Evolutionary conservation across 129 eudicot species (phyloP).

Genomic region (Sambucus nigra): DNA sequence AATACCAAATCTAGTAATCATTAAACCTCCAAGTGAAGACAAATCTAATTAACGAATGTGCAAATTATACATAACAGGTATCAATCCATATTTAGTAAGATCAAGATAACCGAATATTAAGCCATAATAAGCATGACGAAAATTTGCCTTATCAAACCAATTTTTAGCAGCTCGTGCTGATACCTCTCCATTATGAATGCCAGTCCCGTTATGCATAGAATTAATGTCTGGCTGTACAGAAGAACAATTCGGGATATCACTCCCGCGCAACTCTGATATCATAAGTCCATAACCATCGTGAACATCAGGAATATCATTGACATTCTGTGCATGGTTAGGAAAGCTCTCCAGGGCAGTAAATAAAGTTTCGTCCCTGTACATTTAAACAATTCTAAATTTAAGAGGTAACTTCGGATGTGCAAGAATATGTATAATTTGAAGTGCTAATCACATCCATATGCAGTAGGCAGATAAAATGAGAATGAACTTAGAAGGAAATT

Average conservation of each 20-base stretch:
- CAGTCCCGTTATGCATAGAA: constrained; percentile 65
- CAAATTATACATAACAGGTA: background rate
- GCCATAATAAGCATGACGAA: background rate
- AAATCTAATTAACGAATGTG: background rate
- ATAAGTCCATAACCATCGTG: constrained; percentile 97
- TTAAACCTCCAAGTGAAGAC: too few relatives aligned
- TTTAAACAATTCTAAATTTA: constrained; percentile 4
- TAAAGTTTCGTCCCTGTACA: constrained; percentile 52
- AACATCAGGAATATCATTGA: constrained; percentile 41
- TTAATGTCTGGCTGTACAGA: constrained; percentile 50
- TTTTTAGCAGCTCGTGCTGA: background rate
- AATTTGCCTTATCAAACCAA: background rate
- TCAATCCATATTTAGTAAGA: background rate
- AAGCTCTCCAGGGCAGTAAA: constrained; percentile 63
- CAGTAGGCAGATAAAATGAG: background rate
- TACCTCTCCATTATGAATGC: constrained; percentile 82
- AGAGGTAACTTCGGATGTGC: background rate
- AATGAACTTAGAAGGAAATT: too few relatives aligned
- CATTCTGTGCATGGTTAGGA: constrained; percentile 44
- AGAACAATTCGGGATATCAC: constrained; percentile 67
- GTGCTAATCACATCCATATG: background rate
- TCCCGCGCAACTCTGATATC: constrained; percentile 81
- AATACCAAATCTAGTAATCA: too few relatives aligned
- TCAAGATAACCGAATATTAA: constrained; percentile 1
- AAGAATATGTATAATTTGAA: background rate